Evolutionary conservation across 1,284 basidiomycete genomes (phyloP).

Genomic region (Trametes hirsuta): DNA sequence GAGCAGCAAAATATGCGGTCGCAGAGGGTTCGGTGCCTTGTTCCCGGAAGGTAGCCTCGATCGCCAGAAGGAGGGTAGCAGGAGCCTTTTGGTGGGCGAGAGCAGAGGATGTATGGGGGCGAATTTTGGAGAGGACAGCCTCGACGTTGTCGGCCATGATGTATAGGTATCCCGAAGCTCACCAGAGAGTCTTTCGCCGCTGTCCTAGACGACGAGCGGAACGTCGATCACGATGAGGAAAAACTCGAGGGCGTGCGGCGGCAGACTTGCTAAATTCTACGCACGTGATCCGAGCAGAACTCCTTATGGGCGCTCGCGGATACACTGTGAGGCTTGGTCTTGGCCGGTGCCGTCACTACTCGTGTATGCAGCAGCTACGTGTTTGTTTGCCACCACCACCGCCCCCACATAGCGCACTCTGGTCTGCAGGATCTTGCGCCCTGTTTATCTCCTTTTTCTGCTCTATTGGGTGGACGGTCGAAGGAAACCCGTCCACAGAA

Average conservation of each 20-base stretch:
- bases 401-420: no score
- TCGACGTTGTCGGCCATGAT: slow-evolving; percentile 44
- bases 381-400: no score
- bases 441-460: no score
- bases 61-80: slow-evolving; percentile 85
- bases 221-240: slow-evolving; percentile 8
- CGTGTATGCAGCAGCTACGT: no score
- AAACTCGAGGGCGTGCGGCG: slow-evolving; percentile 2
- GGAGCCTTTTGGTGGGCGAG: slow-evolving; percentile 90
- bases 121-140: slow-evolving; percentile 80
- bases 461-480: no score
- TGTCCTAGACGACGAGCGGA: slow-evolving; percentile 2
- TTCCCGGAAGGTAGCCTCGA: slow-evolving; percentile 88
- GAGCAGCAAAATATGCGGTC: slow-evolving; percentile 88
- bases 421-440: no score
- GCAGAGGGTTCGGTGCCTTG: slow-evolving; percentile 71
- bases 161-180: neutral
- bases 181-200: neutral
- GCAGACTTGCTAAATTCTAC: slow-evolving; percentile 4
- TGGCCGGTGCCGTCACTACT: no score
- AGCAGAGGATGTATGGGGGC: slow-evolving; percentile 83
- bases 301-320: slow-evolving; percentile 1
- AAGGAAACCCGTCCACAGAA: no score
- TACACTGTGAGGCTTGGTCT: no score
- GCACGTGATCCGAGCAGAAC: slow-evolving; percentile 2